These are phyloP conservation scores for Botrytis paeoniae DNA, from an alignment of 2,329 filamentous ascomycete species.

Conservation along the genomic window DNA sequence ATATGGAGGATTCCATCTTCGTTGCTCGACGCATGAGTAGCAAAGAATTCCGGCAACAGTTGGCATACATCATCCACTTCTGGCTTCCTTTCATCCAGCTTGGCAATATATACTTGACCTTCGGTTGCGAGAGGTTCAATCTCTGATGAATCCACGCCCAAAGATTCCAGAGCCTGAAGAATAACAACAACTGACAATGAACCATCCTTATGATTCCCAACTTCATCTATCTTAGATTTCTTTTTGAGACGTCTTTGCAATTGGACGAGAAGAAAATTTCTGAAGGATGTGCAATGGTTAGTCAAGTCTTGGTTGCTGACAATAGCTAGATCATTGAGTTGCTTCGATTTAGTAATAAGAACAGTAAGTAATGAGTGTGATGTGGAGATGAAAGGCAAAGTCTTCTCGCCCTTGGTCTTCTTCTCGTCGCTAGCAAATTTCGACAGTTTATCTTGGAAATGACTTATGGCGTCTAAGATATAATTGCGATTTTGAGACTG, in stretches of 20 bases:
- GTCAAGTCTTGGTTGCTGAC: slow-evolving; percentile 27
- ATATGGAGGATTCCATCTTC: not conserved
- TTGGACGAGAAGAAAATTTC: slow-evolving; percentile 26
- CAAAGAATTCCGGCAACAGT: slow-evolving; percentile 30
- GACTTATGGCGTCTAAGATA: slow-evolving; percentile 27
- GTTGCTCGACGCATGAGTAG: slow-evolving; percentile 19
- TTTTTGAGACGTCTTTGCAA: slow-evolving; percentile 27
- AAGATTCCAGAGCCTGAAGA: slow-evolving; percentile 30
- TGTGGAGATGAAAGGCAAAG: slow-evolving; percentile 29
- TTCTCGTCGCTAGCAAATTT: slow-evolving; percentile 27
- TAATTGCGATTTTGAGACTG: slow-evolving; percentile 34
- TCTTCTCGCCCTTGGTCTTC: slow-evolving; percentile 23
- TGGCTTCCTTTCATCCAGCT: slow-evolving; percentile 16
- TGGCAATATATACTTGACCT: slow-evolving; percentile 20
- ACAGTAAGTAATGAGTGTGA: slow-evolving; percentile 27
- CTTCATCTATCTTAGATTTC: slow-evolving; percentile 19
- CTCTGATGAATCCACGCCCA: slow-evolving; percentile 23
- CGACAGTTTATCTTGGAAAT: slow-evolving; percentile 29
- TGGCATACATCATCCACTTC: slow-evolving; percentile 22
- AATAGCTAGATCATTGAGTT: slow-evolving; percentile 28
- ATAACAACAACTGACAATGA: slow-evolving; percentile 27
- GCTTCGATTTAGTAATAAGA: slow-evolving; percentile 23
- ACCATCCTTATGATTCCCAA: slow-evolving; percentile 17
- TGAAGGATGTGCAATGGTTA: slow-evolving; percentile 23
- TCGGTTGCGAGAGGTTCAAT: slow-evolving; percentile 24